Evolutionary conservation across 1,139 yeast genomes (phyloP), one percentile per base, ranked within the genome.

Genomic region (Diutina sp.): DNA sequence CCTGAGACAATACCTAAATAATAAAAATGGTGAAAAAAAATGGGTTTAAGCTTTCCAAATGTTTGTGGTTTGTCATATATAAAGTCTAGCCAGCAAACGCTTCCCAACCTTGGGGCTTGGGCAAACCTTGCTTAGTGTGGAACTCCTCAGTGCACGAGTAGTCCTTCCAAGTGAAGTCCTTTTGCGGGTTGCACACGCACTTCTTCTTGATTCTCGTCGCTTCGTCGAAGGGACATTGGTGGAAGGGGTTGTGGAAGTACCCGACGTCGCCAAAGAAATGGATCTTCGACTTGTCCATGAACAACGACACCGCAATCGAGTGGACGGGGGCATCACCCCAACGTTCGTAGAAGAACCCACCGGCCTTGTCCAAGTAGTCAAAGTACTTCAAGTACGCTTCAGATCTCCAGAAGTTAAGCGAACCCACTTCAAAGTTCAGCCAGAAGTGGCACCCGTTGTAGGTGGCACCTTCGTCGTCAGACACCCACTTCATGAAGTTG

Each of bases 71-170:
- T 35, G 41, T 8, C 41, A 12, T 44, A 29, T 29, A 30, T 14
- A 14, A n/a, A 21, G 14, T 28, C 21, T 44, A 53, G 9, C 47
- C 55, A 41, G 61, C 56, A 51, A 60, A 61, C 55, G 57, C 56
- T 57, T 60, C 63, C 78, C 78, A 74, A 55, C 73, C 79, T 55
- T 61, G 62, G 2, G 85, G 85, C 62, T 76, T 74, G 59, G 69
- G 66, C 60, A 71, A 62, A 35, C 69, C 67, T 70, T 74, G 74
- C 25, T 73, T 73, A 25, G 79, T 80, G 64, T 71, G 77, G 66
- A 71, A 80, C 61, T 73, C 73, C 38, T 75, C 72, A 38, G 82
- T 83, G 66, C 85, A 80, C 1, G 83, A 76, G 64, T 79, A 79
- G 1, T 78, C 81, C 59, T 76, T 70, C 66, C 80, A 80, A 0